Evolutionary conservation across 768 basidiomycete species (phyloP).

Genomic region (Dioszegia crocea): DNA sequence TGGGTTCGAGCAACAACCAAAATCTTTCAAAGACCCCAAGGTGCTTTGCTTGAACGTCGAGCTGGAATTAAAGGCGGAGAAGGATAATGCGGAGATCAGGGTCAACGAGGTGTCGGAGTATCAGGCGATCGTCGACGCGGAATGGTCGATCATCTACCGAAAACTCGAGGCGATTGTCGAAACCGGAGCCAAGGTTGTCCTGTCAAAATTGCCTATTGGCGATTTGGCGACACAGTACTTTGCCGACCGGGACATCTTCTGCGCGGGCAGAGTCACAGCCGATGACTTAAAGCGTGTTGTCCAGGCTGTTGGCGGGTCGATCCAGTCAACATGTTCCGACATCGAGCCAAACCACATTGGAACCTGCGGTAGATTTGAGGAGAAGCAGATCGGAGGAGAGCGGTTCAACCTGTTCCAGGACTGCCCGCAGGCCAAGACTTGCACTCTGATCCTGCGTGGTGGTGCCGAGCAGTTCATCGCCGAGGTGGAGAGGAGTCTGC

Average conservation of each 20-base stretch:
- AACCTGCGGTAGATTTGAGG: conserved; percentile 86
- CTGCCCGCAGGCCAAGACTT: conserved; percentile 90
- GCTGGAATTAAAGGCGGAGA: conserved; percentile 96
- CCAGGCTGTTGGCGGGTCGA: conserved; percentile 88
- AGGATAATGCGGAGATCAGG: conserved; percentile 97
- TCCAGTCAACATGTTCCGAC: conserved; percentile 94
- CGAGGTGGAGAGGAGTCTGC: conserved; percentile 93
- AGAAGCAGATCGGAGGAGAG: conserved; percentile 93
- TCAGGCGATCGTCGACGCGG: conserved; percentile 98
- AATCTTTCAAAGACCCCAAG: conserved; percentile 79
- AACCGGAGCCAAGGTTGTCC: conserved; percentile 93
- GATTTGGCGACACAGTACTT: conserved; percentile 99
- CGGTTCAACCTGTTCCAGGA: conserved; percentile 92
- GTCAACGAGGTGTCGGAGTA: conserved; percentile 97
- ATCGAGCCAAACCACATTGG: conserved; percentile 86
- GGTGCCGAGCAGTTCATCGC: conserved; percentile 99
- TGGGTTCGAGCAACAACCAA: conserved; percentile 97
- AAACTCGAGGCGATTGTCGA: conserved; percentile 93
- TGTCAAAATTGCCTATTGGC: conserved; percentile 96
- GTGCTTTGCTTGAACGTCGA: conserved; percentile 95
- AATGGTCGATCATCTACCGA: conserved; percentile 99
- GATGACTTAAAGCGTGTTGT: conserved; percentile 89
- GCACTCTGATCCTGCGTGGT: conserved; percentile 87
- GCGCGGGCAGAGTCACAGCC: conserved; percentile 88
- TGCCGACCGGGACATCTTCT: conserved; percentile 97